Evolutionary conservation across 179 eudicot genomes (phyloP).

Genomic region (Gypsophila paniculata): DNA sequence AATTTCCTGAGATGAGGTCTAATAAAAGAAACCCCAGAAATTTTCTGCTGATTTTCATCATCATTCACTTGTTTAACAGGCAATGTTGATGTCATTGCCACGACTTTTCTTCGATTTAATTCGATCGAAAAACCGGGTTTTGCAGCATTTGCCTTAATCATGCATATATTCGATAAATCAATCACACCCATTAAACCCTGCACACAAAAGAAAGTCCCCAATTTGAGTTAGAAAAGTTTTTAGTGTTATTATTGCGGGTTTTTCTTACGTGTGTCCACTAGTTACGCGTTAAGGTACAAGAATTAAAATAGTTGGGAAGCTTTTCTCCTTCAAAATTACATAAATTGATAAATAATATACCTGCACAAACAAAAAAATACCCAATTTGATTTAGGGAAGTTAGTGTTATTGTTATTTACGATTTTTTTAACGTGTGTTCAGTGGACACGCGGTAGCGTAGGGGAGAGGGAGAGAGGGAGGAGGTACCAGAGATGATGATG

Average conservation of each 20-base stretch:
- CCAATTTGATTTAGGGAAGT: too few relatives aligned
- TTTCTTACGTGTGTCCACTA: too few relatives aligned
- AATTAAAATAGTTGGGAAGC: too few relatives aligned
- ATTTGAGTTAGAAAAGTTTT: slow-evolving; percentile 3
- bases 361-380: too few relatives aligned
- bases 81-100: slow-evolving; percentile 58
- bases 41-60: slow-evolving; percentile 33
- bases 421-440: too few relatives aligned
- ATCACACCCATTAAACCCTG: slow-evolving; percentile 60
- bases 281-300: too few relatives aligned
- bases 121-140: slow-evolving; percentile 27
- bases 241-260: not conserved
- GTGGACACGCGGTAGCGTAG: not conserved
- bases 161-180: slow-evolving; percentile 39
- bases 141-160: slow-evolving; percentile 35
- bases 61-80: slow-evolving; percentile 39
- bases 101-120: slow-evolving; percentile 32
- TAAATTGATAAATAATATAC: too few relatives aligned
- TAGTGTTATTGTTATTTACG: too few relatives aligned
- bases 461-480: not conserved
- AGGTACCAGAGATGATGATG: slow-evolving; percentile 20
- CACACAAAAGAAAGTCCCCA: slow-evolving; percentile 4
- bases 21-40: slow-evolving; percentile 81
- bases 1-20: slow-evolving; percentile 84
- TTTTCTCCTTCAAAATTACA: too few relatives aligned